Conservation (phyloP, 768 basidiomycete species). For the Lactifluus piperatus region DNA sequence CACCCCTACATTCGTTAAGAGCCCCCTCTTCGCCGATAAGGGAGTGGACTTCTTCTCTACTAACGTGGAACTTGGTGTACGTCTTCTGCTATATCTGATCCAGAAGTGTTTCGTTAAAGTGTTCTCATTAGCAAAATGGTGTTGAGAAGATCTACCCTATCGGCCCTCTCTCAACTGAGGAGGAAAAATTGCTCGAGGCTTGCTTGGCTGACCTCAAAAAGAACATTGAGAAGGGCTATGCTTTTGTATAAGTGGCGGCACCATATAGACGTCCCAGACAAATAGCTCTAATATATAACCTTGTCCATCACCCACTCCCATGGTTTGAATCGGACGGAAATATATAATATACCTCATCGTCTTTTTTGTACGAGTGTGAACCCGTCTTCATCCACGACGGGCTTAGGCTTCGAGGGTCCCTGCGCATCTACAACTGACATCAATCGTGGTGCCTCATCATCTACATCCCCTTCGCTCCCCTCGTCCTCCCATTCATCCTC, state of each 20-base stretch:
- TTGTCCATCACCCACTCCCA: not conserved
- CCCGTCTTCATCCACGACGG: constrained; percentile 85
- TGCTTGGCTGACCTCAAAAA: constrained; percentile 90
- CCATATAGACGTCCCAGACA: constrained; percentile 11
- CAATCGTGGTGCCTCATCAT: constrained; percentile 48
- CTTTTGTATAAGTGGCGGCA: constrained; percentile 40
- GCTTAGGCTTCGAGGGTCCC: constrained; percentile 38
- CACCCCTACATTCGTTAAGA: constrained; percentile 83
- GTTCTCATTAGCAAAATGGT: constrained; percentile 53
- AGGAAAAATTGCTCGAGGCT: constrained; percentile 79
- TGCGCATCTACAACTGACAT: constrained; percentile 30
- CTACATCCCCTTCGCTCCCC: constrained; percentile 33
- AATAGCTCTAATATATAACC: constrained; percentile 12
- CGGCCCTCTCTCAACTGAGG: constrained; percentile 69
- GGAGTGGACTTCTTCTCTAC: constrained; percentile 95
- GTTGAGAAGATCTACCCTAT: constrained; percentile 88
- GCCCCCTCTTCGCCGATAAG: constrained; percentile 72
- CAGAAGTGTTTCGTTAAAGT: constrained; percentile 4
- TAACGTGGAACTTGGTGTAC: constrained; percentile 87
- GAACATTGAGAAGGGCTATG: constrained; percentile 95
- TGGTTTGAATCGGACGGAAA: not conserved
- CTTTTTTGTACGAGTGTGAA: constrained; percentile 70
- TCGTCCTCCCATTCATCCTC: constrained; percentile 39
- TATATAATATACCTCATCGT: constrained; percentile 15
- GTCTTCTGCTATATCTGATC: constrained; percentile 21